Evolutionary conservation across 352 stramenopile genomes (phyloP).

Genomic region (Pythium myriotylum): DNA sequence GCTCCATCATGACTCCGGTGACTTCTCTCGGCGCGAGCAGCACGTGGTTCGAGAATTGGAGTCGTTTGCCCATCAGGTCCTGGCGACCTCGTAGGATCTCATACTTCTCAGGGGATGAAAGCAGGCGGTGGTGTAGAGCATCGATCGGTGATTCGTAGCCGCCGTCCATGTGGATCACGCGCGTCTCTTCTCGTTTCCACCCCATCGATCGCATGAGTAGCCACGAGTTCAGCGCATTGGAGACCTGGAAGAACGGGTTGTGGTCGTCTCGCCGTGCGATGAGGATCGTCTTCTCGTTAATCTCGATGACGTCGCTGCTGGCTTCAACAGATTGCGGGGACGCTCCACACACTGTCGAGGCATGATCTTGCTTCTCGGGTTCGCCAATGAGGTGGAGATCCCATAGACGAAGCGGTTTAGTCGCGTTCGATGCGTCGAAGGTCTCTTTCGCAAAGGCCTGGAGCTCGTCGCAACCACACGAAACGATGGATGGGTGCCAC

Average conservation of each 20-base stretch:
- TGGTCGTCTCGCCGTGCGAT: conserved; percentile 37
- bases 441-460: conserved; percentile 7
- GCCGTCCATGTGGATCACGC: conserved; percentile 36
- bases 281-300: conserved; percentile 26
- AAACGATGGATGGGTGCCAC: conserved; percentile 20
- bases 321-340: not conserved
- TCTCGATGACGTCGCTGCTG: not conserved
- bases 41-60: conserved; percentile 43
- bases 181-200: conserved; percentile 16
- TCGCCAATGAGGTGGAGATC: conserved; percentile 1
- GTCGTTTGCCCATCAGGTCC: conserved; percentile 29
- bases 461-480: conserved; percentile 20
- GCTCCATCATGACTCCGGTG: conserved; percentile 67
- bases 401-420: conserved; percentile 9
- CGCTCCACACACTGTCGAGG: conserved; percentile 12
- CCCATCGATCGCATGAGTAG: conserved; percentile 22
- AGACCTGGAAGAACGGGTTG: conserved; percentile 42
- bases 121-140: conserved; percentile 26
- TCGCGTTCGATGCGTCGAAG: not conserved
- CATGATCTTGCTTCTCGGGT: not conserved
- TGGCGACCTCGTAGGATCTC: conserved; percentile 20
- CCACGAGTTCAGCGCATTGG: conserved; percentile 35
- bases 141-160: conserved; percentile 32
- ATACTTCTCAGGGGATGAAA: conserved; percentile 19
- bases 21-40: conserved; percentile 56